Evolutionary conservation across 2,329 filamentous ascomycete genomes (phyloP).

Genomic region (Cladorrhinum sp.): DNA sequence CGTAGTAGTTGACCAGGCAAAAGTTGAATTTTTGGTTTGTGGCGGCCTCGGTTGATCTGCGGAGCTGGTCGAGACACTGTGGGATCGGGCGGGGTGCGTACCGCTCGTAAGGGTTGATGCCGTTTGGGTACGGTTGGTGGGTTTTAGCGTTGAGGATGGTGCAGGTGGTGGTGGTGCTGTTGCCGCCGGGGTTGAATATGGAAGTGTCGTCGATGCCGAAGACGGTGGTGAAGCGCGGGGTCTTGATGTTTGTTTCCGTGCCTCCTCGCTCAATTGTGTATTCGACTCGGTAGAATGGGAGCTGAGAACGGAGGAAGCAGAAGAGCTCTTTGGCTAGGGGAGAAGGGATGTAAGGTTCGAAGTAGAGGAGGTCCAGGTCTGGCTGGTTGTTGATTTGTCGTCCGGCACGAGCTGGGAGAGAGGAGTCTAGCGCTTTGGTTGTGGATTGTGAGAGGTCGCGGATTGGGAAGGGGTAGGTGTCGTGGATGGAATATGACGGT

Average conservation of each 20-base stretch:
- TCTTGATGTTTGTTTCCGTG: constrained; percentile 58
- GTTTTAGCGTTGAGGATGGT: constrained; percentile 45
- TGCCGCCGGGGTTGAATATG: constrained; percentile 46
- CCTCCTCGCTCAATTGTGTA: constrained; percentile 68
- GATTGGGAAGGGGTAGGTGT: constrained; percentile 51
- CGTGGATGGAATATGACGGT: constrained; percentile 38
- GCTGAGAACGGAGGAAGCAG: constrained; percentile 64
- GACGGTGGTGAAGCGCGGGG: constrained; percentile 53
- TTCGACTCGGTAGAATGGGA: constrained; percentile 73
- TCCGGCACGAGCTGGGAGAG: constrained; percentile 51
- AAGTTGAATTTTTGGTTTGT: constrained; percentile 73
- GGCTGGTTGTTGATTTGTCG: constrained; percentile 62
- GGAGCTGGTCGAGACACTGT: constrained; percentile 62
- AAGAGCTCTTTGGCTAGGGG: constrained; percentile 59
- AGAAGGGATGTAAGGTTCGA: constrained; percentile 66
- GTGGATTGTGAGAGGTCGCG: constrained; percentile 40
- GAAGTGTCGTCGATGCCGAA: constrained; percentile 62
- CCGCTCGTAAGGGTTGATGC: constrained; percentile 46
- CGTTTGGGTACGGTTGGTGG: constrained; percentile 37
- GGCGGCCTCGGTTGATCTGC: constrained; percentile 59
- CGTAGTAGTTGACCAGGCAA: constrained; percentile 80
- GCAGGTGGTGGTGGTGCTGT: constrained; percentile 28
- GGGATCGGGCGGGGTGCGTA: constrained; percentile 69
- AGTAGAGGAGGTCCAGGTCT: constrained; percentile 72
- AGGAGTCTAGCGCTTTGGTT: constrained; percentile 39